Base-by-base conservation (phyloP, 148 eudicot genomes). In the Amaranthus cruentus region DNA sequence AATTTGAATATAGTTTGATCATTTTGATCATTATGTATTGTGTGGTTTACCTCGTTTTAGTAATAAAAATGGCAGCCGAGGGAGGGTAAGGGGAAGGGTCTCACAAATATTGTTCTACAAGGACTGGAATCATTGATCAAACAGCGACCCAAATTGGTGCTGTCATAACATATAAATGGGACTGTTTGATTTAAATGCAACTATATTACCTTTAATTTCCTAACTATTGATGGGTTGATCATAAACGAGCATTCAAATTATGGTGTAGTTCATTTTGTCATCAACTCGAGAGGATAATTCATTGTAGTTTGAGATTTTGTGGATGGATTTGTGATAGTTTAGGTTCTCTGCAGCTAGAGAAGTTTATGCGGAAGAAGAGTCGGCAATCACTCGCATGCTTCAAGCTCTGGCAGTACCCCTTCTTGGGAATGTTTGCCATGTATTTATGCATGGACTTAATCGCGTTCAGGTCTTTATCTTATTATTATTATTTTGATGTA, bases 381-480 rank as follows among this genome's bases (percentile, higher is more conserved):
- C 98, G 9, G 83, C 85, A 68, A 72, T 91, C 70, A 79, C 87
- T 55, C 95, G 95, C 69, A 83, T 89, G 92, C 88, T 93, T 73
- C 98, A 86, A 73, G 89, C 91, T 76, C 69, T 93, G 78, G 92
- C 98, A 62, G 97, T 91, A 73, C 98, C 98, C 73, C 84, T 93
- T 70, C 74, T 93, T 71, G 98, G 98, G 75, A 93, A 89, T 78
- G 95, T 87, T 62, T 93, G 98, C 73, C 91, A 89, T 84, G 95
- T 93, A 57, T 93, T 93, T 76, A 93, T 93, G 98, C 95, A 89
- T 77, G 98, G 98, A 50, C 84, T 93, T 44, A 93, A 93, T 65
- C 84, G 81, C 55, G 90, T 89, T 44, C 92, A 93, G 88, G 97
- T 91, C 82, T 69, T 53, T 58, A 53, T 63, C 48, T 14, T 66